Conservation (phyloP, 495 filamentous ascomycete genomes). For the Stereocaulon alpinum region DNA sequence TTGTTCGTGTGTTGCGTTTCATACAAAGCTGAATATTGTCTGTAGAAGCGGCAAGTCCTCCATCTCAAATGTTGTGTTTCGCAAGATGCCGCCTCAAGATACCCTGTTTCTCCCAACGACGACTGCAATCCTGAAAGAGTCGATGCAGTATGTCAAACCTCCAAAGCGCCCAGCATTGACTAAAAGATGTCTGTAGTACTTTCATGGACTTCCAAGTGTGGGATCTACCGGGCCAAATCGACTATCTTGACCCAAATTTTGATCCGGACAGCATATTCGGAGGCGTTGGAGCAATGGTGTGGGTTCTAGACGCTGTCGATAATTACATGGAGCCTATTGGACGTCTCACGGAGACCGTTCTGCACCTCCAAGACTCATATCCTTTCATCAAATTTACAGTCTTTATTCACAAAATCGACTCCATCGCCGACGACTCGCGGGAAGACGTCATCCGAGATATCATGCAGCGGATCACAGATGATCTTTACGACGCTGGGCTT, state of each 20-base stretch:
- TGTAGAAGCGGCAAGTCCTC: slow-evolving; percentile 91
- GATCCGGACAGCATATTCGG: slow-evolving; percentile 90
- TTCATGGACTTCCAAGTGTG: slow-evolving; percentile 99
- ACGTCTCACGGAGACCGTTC: slow-evolving; percentile 75
- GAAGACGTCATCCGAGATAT: slow-evolving; percentile 90
- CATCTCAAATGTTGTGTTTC: slow-evolving; percentile 93
- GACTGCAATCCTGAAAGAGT: slow-evolving; percentile 81
- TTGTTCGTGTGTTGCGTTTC: too few relatives aligned
- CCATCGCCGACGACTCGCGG: slow-evolving; percentile 87
- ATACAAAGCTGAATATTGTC: not conserved
- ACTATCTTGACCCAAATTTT: slow-evolving; percentile 73
- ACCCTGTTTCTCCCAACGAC: slow-evolving; percentile 93
- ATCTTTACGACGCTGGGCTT: slow-evolving; percentile 80
- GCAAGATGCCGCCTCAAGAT: slow-evolving; percentile 90
- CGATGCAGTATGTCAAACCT: slow-evolving; percentile 65
- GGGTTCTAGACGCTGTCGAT: slow-evolving; percentile 97
- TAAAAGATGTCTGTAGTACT: slow-evolving; percentile 44
- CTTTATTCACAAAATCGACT: slow-evolving; percentile 97
- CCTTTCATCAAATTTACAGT: slow-evolving; percentile 92
- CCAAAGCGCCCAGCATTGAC: not conserved
- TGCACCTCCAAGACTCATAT: slow-evolving; percentile 76
- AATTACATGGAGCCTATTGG: slow-evolving; percentile 86
- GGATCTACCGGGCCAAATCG: slow-evolving; percentile 91
- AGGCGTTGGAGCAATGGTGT: slow-evolving; percentile 85
- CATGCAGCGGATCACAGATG: slow-evolving; percentile 91